These are phyloP conservation scores for Aeminium ludgeri DNA, from an alignment of 495 filamentous ascomycete genomes.

Conservation along the genomic window DNA sequence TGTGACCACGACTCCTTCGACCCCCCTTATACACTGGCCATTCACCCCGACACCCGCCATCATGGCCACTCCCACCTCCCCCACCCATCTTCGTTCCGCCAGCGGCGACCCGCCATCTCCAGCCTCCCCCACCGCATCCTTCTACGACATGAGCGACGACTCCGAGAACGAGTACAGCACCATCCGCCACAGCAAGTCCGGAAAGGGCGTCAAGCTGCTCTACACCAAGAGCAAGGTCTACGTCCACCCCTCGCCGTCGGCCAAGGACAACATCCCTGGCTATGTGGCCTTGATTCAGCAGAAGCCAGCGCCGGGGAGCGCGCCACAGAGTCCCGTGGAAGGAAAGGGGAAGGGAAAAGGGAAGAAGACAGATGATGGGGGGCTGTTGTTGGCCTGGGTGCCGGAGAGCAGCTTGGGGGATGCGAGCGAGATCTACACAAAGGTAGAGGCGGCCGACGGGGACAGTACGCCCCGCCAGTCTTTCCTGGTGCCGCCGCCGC, in stretches of 20 bases:
- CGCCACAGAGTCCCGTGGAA: too few species aligned
- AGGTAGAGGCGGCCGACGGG: constrained; percentile 74
- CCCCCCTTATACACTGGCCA: too few species aligned
- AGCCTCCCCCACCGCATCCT: constrained; percentile 70
- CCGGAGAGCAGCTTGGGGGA: constrained; percentile 81
- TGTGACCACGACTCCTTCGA: too few species aligned
- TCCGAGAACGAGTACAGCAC: constrained; percentile 93
- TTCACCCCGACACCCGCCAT: too few species aligned
- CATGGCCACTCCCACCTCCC: too few species aligned
- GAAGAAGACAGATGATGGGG: constrained; percentile 24
- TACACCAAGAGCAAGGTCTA: constrained; percentile 99
- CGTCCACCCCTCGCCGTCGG: constrained; percentile 83
- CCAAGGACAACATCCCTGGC: constrained; percentile 92
- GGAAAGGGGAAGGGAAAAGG: too few species aligned
- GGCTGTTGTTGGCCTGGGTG: constrained; percentile 78
- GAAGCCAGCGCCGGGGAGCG: constrained; percentile 34
- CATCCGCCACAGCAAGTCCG: constrained; percentile 65
- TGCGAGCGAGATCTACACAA: constrained; percentile 76
- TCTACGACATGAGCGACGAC: constrained; percentile 93
- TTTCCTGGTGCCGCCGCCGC: constrained; percentile 82
- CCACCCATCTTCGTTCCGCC: too few species aligned
- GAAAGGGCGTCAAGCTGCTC: constrained; percentile 82
- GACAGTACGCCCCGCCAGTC: constrained; percentile 67
- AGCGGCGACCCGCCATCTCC: constrained; percentile 20
- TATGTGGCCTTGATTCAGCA: constrained; percentile 92